These are phyloP conservation scores for Hyphopichia wangnamkhiaoensis DNA, from an alignment of 1,139 yeast species.

Conservation along the genomic window DNA sequence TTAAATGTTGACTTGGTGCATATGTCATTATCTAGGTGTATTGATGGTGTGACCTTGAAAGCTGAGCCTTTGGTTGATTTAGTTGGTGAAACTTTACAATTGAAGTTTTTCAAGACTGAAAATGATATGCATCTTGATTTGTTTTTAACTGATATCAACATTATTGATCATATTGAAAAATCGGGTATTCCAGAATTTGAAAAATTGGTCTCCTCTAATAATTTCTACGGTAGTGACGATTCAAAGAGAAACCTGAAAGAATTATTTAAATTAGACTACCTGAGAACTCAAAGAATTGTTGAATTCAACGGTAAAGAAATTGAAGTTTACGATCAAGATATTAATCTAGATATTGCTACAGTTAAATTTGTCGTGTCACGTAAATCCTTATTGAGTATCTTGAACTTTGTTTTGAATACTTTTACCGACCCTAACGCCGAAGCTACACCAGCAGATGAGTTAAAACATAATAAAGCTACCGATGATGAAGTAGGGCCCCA, in stretches of 20 bases:
- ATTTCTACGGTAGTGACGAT: slow-evolving; percentile 32
- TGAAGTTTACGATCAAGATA: slow-evolving; percentile 77
- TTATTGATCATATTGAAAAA: slow-evolving; percentile 75
- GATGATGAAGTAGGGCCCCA: slow-evolving; percentile 64
- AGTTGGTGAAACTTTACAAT: slow-evolving; percentile 62
- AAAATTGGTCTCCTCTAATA: slow-evolving; percentile 69
- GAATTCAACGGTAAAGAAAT: slow-evolving; percentile 55
- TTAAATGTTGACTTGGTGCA: slow-evolving; percentile 67
- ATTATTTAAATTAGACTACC: slow-evolving; percentile 63
- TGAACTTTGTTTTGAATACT: slow-evolving; percentile 82
- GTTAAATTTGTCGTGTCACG: slow-evolving; percentile 76
- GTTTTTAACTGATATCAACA: slow-evolving; percentile 59
- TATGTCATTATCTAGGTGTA: slow-evolving; percentile 68
- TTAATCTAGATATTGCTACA: slow-evolving; percentile 77
- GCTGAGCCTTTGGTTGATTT: slow-evolving; percentile 74
- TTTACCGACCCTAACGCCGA: slow-evolving; percentile 81
- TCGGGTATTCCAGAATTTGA: slow-evolving; percentile 66
- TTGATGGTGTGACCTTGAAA: slow-evolving; percentile 57
- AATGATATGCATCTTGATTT: slow-evolving; percentile 69
- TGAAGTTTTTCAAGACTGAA: slow-evolving; percentile 61
- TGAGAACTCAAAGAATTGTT: slow-evolving; percentile 63
- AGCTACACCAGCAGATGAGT: slow-evolving; percentile 64
- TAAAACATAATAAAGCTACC: slow-evolving; percentile 62
- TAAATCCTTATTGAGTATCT: slow-evolving; percentile 71
- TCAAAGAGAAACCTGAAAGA: slow-evolving; percentile 35